Evolutionary conservation across 495 filamentous ascomycete genomes (phyloP), one percentile per base, ranked within the genome.

Genomic region (Haplographium delicatum): DNA sequence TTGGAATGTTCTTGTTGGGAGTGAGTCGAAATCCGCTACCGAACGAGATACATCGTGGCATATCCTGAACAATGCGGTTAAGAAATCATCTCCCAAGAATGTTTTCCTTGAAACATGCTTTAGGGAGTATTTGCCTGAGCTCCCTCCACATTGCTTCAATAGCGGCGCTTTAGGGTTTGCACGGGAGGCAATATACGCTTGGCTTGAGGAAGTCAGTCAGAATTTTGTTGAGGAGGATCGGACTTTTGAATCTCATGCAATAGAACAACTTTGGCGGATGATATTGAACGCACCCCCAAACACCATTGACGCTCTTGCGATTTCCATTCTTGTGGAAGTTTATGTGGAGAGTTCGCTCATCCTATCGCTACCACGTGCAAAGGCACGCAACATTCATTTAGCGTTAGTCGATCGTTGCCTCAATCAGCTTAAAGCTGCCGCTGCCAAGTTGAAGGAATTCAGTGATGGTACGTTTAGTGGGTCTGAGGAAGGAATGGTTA

Each of bases 261-360:
- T 87, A 42, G 87, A 93, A 44, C 75, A 88, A 34, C 71, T 96
- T 40, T 97, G 91, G 91, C 80, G 78, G 13, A 81, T 95, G 59
- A 82, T 91, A 15, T 62, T 96, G 40, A 81, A 75, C 16, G 82
- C 87, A 10, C 81, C 80, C 3, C 69, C 74, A n/a, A 74, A 77
- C 37, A 83, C 79, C 0, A 82, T 94, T 40, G 89, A 88, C 53
- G 67, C 73, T 4, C 66, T 75, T 37, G 83, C 86, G 3, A 91
- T 84, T 20, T 69, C 71, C 27, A 76, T 80, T 16, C 78, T 95
- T 7, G 88, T 90, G 27, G 72, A 82, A 24, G 72, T 86, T n/a
- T 95, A 91, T 56, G 63, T 96, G 11, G 81, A 74, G 23, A 73
- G 70, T 56, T 50, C 59, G 13, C 63, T 67, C 5, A 75, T 77